These are phyloP conservation scores for Alternaria longipes DNA, from an alignment of 2,329 filamentous ascomycete species.

Conservation along the genomic window DNA sequence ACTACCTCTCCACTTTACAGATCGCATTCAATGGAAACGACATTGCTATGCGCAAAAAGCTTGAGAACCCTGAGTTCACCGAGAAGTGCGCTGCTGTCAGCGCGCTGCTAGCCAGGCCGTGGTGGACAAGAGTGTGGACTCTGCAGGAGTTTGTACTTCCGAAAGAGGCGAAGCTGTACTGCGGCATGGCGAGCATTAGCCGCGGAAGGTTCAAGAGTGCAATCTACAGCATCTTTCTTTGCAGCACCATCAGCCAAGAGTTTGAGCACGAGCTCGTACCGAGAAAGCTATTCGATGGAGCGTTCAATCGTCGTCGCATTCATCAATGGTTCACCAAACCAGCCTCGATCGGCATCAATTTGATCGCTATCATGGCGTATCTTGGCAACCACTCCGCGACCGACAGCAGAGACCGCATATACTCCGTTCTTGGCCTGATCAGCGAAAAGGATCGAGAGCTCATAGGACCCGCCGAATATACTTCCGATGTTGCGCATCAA, in stretches of 20 bases:
- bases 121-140: slow-evolving; percentile 44
- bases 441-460: slow-evolving; percentile 32
- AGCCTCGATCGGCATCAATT: slow-evolving; percentile 26
- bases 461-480: slow-evolving; percentile 39
- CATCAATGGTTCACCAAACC: slow-evolving; percentile 37
- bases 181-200: slow-evolving; percentile 32
- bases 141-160: slow-evolving; percentile 45
- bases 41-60: slow-evolving; percentile 24
- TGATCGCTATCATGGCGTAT: slow-evolving; percentile 42
- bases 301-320: slow-evolving; percentile 42
- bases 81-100: slow-evolving; percentile 34
- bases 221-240: slow-evolving; percentile 43
- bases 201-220: slow-evolving; percentile 40
- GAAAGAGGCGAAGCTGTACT: slow-evolving; percentile 38
- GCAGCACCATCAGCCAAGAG: slow-evolving; percentile 31
- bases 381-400: slow-evolving; percentile 41
- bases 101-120: slow-evolving; percentile 33
- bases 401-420: slow-evolving; percentile 42
- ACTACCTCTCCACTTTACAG: slow-evolving; percentile 31
- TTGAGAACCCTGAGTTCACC: slow-evolving; percentile 24
- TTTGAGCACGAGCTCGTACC: slow-evolving; percentile 39
- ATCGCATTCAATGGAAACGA: slow-evolving; percentile 30
- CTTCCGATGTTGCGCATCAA: slow-evolving; percentile 11
- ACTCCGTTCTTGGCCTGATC: slow-evolving; percentile 42
- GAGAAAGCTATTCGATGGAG: slow-evolving; percentile 36